These are phyloP conservation scores for Eucalyptus polybractea DNA, from an alignment of 345 rosid species.

Conservation along the genomic window DNA sequence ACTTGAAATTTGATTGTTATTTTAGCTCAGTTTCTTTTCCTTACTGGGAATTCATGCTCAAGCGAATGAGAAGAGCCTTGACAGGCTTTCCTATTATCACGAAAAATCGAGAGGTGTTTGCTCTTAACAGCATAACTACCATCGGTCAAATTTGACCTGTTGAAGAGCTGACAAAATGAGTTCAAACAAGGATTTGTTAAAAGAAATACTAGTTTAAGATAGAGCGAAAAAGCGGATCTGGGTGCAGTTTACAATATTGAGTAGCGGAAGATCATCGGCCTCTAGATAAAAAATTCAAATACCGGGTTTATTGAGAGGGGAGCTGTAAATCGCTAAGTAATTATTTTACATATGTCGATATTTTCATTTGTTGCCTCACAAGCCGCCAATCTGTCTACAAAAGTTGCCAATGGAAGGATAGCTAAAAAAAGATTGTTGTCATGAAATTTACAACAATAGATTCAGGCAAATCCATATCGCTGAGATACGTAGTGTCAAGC, in stretches of 20 bases:
- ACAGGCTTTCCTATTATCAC: not conserved
- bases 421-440: not conserved
- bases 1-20: not conserved
- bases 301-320: not conserved
- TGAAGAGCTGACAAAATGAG: not conserved
- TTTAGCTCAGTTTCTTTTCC: not conserved
- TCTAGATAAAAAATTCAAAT: not conserved
- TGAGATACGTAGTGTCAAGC: not conserved
- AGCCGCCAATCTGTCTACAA: not conserved
- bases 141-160: not conserved
- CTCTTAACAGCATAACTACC: not conserved
- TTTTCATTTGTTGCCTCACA: not conserved
- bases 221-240: not conserved
- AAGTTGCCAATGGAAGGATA: not conserved
- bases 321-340: not conserved
- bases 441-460: not conserved
- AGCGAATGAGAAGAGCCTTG: not conserved
- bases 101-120: not conserved
- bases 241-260: not conserved
- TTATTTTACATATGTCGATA: not conserved
- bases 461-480: not conserved
- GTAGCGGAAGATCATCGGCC: not conserved
- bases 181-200: not conserved
- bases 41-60: not conserved
- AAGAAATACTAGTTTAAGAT: not conserved